Evolutionary conservation across 164 flowering plant species (phyloP), one percentile per base, ranked within the genome.

Genomic region (Vitis amurensis): DNA sequence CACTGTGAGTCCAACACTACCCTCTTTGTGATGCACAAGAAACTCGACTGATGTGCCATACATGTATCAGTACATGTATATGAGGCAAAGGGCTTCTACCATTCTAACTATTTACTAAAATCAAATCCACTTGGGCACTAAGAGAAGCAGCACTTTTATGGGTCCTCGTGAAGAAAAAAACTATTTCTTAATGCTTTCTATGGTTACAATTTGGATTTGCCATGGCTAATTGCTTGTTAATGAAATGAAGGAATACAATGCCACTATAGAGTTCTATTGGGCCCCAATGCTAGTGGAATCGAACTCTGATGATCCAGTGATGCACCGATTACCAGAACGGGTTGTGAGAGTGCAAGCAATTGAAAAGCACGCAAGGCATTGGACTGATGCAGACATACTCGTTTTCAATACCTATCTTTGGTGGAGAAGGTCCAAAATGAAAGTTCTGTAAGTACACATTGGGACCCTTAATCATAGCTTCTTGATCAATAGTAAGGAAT

Each of bases 281-380:
- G 88, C 92, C 0, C 98, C 98, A 9, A 69, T 91, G 73, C 77
- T 92, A 66, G 93, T 93, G 52, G 97, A 93, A 63, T 92, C 98
- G 3, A 94, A 94, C 74, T 89, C 91, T 0, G 98, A 94, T 52
- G 83, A 91, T 63, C 88, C 93, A 11, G 72, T 79, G 58, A 77
- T 61, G 61, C 96, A 90, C 70, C 70, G 85, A 11, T 12, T 88
- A 12, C 79, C 82, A 0, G 88, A 88, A 1, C 68, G 97, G 51
- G 81, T 83, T 5, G 82, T 91, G 2, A 75, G 91, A 67, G 76
- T 79, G 9, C 75, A 83, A 9, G 78, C 88, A 13, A 92, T 94
- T 6, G 86, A 84, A 50, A 90, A 85, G 70, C 96, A 90, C 50
- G 93, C 87, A 0, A 74, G 79, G 69, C 80, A 88, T 48, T 94